These are phyloP conservation scores for Panaeolus cyanescens DNA, from an alignment of 768 basidiomycete genomes.

Conservation along the genomic window DNA sequence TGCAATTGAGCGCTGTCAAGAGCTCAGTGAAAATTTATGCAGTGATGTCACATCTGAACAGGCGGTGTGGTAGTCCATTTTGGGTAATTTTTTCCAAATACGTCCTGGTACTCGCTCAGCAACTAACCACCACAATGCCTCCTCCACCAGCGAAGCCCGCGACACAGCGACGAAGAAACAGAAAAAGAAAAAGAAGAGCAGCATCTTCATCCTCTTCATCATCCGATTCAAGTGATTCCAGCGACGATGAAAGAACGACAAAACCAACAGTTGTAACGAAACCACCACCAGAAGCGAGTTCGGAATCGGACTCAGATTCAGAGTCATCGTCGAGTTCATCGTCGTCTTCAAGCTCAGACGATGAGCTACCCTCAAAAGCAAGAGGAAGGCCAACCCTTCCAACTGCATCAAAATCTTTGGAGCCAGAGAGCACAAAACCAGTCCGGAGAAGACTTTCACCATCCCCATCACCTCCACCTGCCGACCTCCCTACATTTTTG, in stretches of 20 bases:
- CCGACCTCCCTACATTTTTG: constrained; percentile 60
- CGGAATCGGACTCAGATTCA: constrained; percentile 29
- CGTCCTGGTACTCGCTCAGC: background rate
- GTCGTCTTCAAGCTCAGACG: constrained; percentile 21
- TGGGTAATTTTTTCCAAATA: constrained; percentile 3
- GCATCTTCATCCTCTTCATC: constrained; percentile 39
- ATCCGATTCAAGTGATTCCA: constrained; percentile 40
- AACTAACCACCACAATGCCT: constrained; percentile 14
- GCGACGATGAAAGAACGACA: constrained; percentile 20
- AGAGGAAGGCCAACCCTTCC: constrained; percentile 11
- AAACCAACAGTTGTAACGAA: constrained; percentile 11
- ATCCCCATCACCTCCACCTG: constrained; percentile 48
- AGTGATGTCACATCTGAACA: background rate
- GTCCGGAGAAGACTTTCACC: constrained; percentile 28
- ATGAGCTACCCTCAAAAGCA: constrained; percentile 10
- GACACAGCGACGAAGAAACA: constrained; percentile 44
- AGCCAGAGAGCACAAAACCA: constrained; percentile 11
- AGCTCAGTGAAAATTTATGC: background rate
- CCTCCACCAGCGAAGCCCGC: constrained; percentile 33
- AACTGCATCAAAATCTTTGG: constrained; percentile 4
- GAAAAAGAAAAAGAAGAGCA: constrained; percentile 58
- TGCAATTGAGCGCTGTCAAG: too few species aligned
- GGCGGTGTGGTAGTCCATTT: background rate
- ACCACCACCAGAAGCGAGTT: constrained; percentile 16
- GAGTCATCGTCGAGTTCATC: constrained; percentile 27